Conservation (phyloP, 495 filamentous ascomycete genomes). For the Xylaria acuta region DNA sequence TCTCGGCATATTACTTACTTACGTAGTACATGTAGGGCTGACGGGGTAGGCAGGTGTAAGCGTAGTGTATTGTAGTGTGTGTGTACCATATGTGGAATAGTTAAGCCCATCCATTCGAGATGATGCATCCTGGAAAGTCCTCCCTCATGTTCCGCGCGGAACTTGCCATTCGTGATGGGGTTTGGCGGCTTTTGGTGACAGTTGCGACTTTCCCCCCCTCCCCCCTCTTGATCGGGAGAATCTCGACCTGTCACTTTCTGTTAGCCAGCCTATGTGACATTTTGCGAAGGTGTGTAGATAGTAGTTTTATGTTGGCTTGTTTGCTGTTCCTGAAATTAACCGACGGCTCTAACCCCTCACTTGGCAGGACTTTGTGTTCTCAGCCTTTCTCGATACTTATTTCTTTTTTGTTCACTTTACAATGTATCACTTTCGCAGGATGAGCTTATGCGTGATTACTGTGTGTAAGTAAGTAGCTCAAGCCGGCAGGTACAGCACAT, state of each 20-base stretch:
- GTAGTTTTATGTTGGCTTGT: neutral
- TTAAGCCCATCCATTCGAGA: neutral
- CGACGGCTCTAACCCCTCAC: neutral
- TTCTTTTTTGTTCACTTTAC: neutral
- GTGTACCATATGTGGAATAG: neutral
- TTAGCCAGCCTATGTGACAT: neutral
- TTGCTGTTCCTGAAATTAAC: neutral
- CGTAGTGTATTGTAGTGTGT: neutral
- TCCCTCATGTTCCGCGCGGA: neutral
- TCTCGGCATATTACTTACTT: neutral
- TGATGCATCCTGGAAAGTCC: neutral
- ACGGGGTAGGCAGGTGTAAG: neutral
- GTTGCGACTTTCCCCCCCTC: neutral
- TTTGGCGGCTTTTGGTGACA: neutral
- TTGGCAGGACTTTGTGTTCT: too few relatives aligned
- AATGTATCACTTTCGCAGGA: neutral
- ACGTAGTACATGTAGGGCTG: neutral
- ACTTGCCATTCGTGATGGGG: neutral
- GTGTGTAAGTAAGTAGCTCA: neutral
- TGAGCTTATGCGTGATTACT: slow-evolving; percentile 7
- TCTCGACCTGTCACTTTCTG: neutral
- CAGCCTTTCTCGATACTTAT: neutral
- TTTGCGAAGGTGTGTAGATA: neutral
- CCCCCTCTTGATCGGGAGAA: neutral
- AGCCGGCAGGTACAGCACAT: neutral